A percentile compares a stretch with the other conserved stretches of the same genome.
phyloP scores from a whole-genome alignment of 73 alveolate species.

The Symbiodinium natans region DNA sequence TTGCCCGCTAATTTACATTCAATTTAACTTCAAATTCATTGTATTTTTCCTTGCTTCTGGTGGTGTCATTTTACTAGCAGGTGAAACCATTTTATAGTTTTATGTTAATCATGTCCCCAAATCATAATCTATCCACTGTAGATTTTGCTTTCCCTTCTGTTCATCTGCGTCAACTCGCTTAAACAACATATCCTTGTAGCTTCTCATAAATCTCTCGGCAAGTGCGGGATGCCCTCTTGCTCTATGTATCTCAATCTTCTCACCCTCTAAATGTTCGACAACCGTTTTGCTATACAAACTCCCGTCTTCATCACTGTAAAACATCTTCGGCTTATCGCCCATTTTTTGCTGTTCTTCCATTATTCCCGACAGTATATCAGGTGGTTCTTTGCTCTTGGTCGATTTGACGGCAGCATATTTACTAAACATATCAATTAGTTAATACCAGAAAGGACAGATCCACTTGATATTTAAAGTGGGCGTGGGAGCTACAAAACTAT shows the following conservation, averaged over 20 bases:
- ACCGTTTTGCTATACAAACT: background rate
- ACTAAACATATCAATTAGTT: background rate
- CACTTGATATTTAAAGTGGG: background rate
- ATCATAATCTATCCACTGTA: background rate
- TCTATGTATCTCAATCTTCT: background rate
- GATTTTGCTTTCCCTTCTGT: background rate
- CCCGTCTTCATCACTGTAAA: constrained; percentile 1
- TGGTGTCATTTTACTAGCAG: constrained; percentile 1
- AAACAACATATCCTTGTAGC: background rate
- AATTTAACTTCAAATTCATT: background rate
- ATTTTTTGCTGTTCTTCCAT: background rate
- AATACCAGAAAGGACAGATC: background rate
- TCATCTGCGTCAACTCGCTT: constrained; percentile 5
- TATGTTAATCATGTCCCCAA: background rate
- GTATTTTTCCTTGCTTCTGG: background rate
- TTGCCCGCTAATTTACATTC: background rate
- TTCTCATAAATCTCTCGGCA: background rate
- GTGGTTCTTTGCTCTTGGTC: background rate
- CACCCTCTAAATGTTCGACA: background rate
- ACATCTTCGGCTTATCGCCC: background rate
- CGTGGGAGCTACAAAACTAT: background rate
- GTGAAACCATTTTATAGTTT: background rate
- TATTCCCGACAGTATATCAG: background rate
- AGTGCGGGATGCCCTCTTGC: background rate
- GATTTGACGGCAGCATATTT: background rate